Evolutionary conservation across 2,329 filamentous ascomycete genomes (phyloP).

Genomic region (Venturia effusa): DNA sequence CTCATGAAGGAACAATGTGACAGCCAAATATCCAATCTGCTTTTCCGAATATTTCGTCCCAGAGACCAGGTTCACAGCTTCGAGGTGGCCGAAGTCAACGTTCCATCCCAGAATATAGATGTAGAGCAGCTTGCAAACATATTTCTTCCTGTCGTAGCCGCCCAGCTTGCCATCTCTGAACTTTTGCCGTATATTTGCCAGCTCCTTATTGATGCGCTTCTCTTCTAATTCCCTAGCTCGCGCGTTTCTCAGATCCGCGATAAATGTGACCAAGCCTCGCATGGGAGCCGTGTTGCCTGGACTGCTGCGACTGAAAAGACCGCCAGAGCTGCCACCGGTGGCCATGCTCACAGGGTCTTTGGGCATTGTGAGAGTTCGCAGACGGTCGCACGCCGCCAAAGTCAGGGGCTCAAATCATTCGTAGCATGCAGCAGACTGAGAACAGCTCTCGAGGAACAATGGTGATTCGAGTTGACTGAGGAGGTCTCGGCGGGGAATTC

Average conservation of each 20-base stretch:
- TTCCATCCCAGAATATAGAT: slow-evolving; percentile 99
- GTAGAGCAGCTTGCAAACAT: slow-evolving; percentile 98
- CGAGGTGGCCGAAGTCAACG: slow-evolving; percentile 96
- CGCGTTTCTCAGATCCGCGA: slow-evolving; percentile 90
- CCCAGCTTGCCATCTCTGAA: slow-evolving; percentile 67
- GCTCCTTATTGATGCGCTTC: slow-evolving; percentile 98
- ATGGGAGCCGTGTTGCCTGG: slow-evolving; percentile 31
- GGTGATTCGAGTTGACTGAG: background rate
- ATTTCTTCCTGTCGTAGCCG: slow-evolving; percentile 99
- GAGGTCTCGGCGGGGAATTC: background rate
- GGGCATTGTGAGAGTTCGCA: slow-evolving; percentile 7
- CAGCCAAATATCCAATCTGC: slow-evolving; percentile 96
- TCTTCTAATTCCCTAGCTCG: slow-evolving; percentile 92
- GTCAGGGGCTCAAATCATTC: background rate
- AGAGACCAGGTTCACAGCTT: slow-evolving; percentile 95
- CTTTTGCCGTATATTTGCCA: slow-evolving; percentile 73
- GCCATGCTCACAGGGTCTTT: slow-evolving; percentile 10
- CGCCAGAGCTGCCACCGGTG: slow-evolving; percentile 15
- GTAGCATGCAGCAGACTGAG: background rate
- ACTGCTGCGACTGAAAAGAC: slow-evolving; percentile 30
- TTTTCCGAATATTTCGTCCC: slow-evolving; percentile 98
- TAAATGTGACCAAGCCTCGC: slow-evolving; percentile 77
- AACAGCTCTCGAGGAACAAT: background rate
- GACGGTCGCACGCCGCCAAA: slow-evolving; percentile 1
- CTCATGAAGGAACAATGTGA: slow-evolving; percentile 94